Base-by-base conservation (phyloP, 371 early-diverging fungal species). In the Sporodiniella umbellata region DNA sequence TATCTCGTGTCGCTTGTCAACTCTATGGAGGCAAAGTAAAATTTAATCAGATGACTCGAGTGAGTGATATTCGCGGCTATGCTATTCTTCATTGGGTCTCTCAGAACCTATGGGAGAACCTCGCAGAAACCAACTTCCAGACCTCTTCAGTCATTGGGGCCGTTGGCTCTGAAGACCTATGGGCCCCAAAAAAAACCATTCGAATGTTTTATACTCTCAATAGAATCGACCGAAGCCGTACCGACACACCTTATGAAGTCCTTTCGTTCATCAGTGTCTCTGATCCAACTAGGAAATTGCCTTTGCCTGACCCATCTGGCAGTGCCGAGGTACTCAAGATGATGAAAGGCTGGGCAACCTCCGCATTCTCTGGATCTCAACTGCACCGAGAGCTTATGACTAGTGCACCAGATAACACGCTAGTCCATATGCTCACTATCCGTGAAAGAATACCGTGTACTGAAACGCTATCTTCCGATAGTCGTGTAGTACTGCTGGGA, bases 1-100 rank as follows among this genome's bases (percentile, higher is more conserved):
- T 26, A 10, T 59, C 60, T 26, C 44, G 31, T 31, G 42, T 59
- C 10, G 42, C 54, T 24, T n/a, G 40, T 11, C 54, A 59, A 45
- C 28, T 59, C 10, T 24, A 48, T 23, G 60, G 54, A 8, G 48
- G 47, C 8, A 10, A 22, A 2, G 37, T 43, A 4, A 28, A 22
- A 6, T 17, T 48, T n/a, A 8, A 55, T 15, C 14, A 43, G 25
- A 8, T 48, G 6, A 55, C 48, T 3, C 4, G 25, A 8, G 25
- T 33, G 5, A 28, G 42, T 25, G 31, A 25, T n/a, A 35, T 42
- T 31, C 21, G 33, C 10, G 21, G 28, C 5, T 48, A 40, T 33
- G 48, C 18, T 21, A 40, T 43, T 25, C 31, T 33, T 8, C 25
- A 33, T 4, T 48, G 48, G 49, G 14, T 47, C n/a, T 42, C 49